Percentiles rank a stretch among this genome's conserved stretches.
These are phyloP conservation scores for Rosellinia necatrix DNA, from an alignment of 2,329 filamentous ascomycete genomes.

Conservation along the genomic window DNA sequence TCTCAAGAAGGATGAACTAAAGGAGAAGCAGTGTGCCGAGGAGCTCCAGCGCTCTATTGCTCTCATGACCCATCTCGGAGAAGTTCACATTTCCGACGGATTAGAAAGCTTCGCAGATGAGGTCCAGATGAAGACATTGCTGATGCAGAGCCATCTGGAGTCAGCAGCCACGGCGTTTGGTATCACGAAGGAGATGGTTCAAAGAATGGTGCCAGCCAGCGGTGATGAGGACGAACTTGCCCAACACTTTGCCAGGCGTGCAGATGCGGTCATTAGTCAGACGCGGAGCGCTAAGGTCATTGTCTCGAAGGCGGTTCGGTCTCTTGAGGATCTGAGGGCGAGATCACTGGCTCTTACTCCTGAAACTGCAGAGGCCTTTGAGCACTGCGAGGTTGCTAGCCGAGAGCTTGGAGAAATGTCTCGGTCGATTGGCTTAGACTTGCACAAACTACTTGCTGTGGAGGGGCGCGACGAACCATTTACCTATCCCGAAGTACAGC, in stretches of 20 bases:
- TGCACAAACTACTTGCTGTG: constrained; percentile 70
- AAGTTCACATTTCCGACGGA: constrained; percentile 74
- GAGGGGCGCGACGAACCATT: constrained; percentile 72
- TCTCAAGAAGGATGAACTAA: constrained; percentile 81
- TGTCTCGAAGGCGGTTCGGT: constrained; percentile 75
- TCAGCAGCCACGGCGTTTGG: constrained; percentile 59
- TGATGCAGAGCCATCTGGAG: constrained; percentile 83
- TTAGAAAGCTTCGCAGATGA: constrained; percentile 78
- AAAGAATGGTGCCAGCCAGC: constrained; percentile 62
- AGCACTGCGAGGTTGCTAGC: constrained; percentile 68
- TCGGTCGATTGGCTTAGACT: constrained; percentile 67
- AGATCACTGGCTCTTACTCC: constrained; percentile 74
- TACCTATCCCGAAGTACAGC: constrained; percentile 68
- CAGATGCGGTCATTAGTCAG: constrained; percentile 73
- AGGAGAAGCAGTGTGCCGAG: constrained; percentile 78
- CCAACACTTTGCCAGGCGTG: constrained; percentile 69
- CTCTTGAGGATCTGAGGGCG: constrained; percentile 76
- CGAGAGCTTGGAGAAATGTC: constrained; percentile 69
- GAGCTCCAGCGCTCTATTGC: constrained; percentile 85
- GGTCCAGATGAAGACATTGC: constrained; percentile 73
- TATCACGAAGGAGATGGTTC: constrained; percentile 64
- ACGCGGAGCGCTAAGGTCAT: constrained; percentile 84
- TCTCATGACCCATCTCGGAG: constrained; percentile 82
- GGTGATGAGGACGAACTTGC: constrained; percentile 70
- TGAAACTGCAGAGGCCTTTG: constrained; percentile 71